Base-by-base conservation (phyloP, 176 grass and related monocot species). In the Poa pratensis region DNA sequence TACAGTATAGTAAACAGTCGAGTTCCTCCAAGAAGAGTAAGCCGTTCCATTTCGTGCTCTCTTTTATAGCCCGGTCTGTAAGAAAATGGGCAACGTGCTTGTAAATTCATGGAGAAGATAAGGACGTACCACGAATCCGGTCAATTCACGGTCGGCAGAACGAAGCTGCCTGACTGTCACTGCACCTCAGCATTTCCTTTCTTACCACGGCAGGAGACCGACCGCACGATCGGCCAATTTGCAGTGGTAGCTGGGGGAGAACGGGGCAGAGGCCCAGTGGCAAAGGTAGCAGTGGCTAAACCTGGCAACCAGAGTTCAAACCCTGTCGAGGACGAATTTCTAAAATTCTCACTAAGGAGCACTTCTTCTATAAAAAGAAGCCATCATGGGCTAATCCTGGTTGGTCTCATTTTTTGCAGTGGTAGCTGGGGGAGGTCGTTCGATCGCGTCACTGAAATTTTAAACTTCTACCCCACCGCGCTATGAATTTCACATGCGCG, bases 401-500 rank as follows among this genome's bases (percentile, higher is more conserved):
- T n/a, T n/a, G n/a, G n/a, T n/a, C n/a, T n/a, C n/a, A n/a, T n/a
- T n/a, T n/a, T n/a, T n/a, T n/a, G n/a, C n/a, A n/a, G 55, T 22
- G 55, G 58, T 61, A 62, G 59, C 59, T 62, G 59, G 58, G 57
- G n/a, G 43, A 59, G n/a, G 59, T 27, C 12, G 20, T 7, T 28
- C 24, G 23, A 16, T 16, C 27, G 62, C 62, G 27, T 65, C 61
- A 64, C 4, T 28, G 1, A 16, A 28, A 64, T 3, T 46, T 46
- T 64, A 64, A 64, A 27, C 62, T 82, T 67, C 78, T 86, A 82
- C 83, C 83, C 88, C 83, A 63, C 77, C 15, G 69, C 63, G 58
- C 52, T 53, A 82, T 66, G 78, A 64, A 68, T 77, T 62, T 77
- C 88, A 86, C 88, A 90, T 90, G 83, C 30, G 22, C 53, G 50